Evolutionary conservation across 2,329 filamentous ascomycete genomes (phyloP), one percentile per base, ranked within the genome.

Genomic region (Sordariomycetes sp.): DNA sequence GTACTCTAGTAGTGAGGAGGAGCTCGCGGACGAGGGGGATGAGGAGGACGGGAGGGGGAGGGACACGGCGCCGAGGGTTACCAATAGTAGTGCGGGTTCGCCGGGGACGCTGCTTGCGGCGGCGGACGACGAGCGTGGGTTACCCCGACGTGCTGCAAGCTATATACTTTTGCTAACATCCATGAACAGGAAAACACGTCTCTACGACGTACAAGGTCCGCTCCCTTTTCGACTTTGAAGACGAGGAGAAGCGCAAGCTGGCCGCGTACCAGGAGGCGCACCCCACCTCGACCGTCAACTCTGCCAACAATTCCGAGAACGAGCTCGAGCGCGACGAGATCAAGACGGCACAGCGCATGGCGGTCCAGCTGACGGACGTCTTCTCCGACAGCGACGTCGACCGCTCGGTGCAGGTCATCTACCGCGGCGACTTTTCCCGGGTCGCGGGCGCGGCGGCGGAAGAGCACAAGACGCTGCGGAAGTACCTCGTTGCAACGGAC

Each of bases 401-500:
- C 67, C 85, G 94, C 42, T 87, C 89, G 10, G 87, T 97, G 28
- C 86, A 90, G 22, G 94, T 95, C 60, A 88, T 97, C 60, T 86
- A 96, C 62, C 86, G 94, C 15, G 94, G 94, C 45, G 89, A 97
- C 62, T 96, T 89, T 67, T 73, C 74, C 54, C 80, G 83, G 63
- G 85, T 95, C 62, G 84, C 87, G 51, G 80, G 86, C 62, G 84
- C 91, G 65, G 88, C 88, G 0, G 85, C 91, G 58, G 86, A 89
- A 13, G 89, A 90, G 56, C 79, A 89, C 54, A 83, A 88, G 54
- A 82, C 88, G 56, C 81, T 92, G 60, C 82, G 94, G 56, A 95
- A 94, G 65, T 99, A 97, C 67, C 75, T 99, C 17, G 90, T 96
- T n/a, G 92, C 94, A 2, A 96, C 90, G 0, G 94, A 99, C 69